Evolutionary conservation across 148 eudicot species (phyloP), one percentile per base, ranked within the genome.

Genomic region (Arbutus unedo): DNA sequence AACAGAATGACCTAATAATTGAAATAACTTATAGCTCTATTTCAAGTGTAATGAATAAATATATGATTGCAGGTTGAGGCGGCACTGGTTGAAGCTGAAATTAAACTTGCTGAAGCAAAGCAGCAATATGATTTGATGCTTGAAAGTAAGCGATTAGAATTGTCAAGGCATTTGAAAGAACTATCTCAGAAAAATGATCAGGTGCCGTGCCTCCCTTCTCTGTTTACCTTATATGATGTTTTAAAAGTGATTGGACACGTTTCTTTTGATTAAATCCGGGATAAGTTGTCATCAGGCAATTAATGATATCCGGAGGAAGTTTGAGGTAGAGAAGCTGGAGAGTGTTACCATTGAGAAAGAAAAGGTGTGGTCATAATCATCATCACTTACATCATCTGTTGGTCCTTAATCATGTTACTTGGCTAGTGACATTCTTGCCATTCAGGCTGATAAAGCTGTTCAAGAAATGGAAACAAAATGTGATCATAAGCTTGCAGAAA

Each of bases 131-230:
- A 94, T 88, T 86, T 87, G 82, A 93, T 94, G 98, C 91, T 96
- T 84, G 97, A 93, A 51, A 90, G 90, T 76, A 94, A 96, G 88
- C 95, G 93, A 68, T 86, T 89, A 70, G 99, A 96, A 88, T 80
- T 96, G 60, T 93, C 98, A 44, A 94, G 90, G 89, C 98, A 94
- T 86, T 88, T 96, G 87, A 96, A 96, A 88, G 99, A 96, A 85
- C 89, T 94, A 66, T 96, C 99, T 79, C 95, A 89, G 85, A 93
- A 87, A 90, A 96, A 94, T 89, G 99, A 96, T 88, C 98, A 94
- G 94, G 99, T 93, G 8, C 51, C 53, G 99, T 93, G 8, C 51
- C 53, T 57, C 55, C 67, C 54, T 70, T 64, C 79, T 55, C 72
- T 45, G 48, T 74, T 44, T 48, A 50, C 51, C 21, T 77, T 48